Percentiles rank a stretch among this genome's conserved stretches.
These are phyloP conservation scores for Marchantia paleacea DNA, from an alignment of 225 moss, liverwort and hornwort species.

Conservation along the genomic window DNA sequence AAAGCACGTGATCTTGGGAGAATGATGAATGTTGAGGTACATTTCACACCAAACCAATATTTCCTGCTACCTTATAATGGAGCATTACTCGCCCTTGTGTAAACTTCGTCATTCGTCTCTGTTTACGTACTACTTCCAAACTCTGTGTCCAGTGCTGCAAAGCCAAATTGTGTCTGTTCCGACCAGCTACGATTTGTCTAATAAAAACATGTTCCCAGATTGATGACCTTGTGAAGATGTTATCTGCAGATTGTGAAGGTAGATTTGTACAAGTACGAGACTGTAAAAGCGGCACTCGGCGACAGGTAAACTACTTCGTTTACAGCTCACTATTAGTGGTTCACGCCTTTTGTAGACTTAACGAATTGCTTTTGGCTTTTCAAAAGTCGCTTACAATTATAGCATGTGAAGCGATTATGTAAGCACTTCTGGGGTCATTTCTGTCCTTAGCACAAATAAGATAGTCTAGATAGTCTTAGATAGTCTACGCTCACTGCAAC, in stretches of 20 bases:
- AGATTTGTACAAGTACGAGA: conserved; percentile 81
- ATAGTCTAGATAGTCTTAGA: no score
- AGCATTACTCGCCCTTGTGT: not conserved
- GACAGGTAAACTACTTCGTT: conserved; percentile 45
- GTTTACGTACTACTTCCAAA: not conserved
- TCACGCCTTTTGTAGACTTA: no score
- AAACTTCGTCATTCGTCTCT: not conserved
- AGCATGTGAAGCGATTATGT: no score
- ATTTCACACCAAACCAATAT: not conserved
- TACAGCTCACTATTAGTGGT: no score
- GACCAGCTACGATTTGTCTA: not conserved
- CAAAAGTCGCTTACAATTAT: no score
- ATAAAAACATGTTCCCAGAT: not conserved
- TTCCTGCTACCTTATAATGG: not conserved
- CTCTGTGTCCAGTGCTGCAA: not conserved
- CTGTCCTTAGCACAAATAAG: no score
- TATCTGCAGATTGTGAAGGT: conserved; percentile 62
- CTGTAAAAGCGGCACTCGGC: conserved; percentile 64
- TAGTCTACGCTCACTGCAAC: no score
- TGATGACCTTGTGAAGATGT: not conserved
- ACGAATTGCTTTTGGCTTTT: no score
- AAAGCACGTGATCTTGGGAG: conserved; percentile 56
- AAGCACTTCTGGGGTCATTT: no score
- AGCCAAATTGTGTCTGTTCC: not conserved
- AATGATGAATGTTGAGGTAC: conserved; percentile 66